Evolutionary conservation across 805 yeast species (phyloP).

Genomic region (Kurtzmaniella cleridarum): DNA sequence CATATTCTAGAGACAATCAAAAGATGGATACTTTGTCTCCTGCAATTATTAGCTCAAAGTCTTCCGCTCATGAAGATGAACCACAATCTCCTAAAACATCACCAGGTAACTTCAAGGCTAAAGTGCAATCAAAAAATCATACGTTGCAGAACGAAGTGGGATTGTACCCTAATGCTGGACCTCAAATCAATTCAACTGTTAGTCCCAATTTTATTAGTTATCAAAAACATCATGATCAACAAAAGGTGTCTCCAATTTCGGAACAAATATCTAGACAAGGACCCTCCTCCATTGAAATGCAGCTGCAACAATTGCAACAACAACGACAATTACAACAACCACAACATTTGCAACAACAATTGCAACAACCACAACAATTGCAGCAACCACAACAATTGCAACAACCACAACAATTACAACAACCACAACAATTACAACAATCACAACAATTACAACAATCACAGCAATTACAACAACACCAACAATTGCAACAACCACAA

Average conservation of each 20-base stretch:
- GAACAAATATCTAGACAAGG: conserved; percentile 5
- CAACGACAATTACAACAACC: conserved; percentile 4
- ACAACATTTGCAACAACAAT: not conserved
- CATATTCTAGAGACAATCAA: not conserved
- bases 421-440: conserved; percentile 7
- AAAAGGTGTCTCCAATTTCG: not conserved
- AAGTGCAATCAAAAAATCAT: no score
- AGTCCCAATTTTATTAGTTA: no score
- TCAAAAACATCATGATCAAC: conserved; percentile 3
- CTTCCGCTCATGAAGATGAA: no score
- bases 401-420: not conserved
- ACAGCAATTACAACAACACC: conserved; percentile 4
- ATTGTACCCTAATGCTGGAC: no score
- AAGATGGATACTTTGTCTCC: no score
- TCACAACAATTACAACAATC: conserved; percentile 3
- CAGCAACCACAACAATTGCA: not conserved
- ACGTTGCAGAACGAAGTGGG: no score
- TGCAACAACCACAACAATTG: not conserved
- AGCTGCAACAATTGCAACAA: conserved; percentile 3
- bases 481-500: conserved; percentile 4
- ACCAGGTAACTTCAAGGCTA: no score
- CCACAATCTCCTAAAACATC: no score
- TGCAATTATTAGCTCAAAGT: no score
- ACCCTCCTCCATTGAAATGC: conserved; percentile 4
- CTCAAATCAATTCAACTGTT: no score